Evolutionary conservation across 2,329 filamentous ascomycete genomes (phyloP).

Genomic region (Fusarium brevicatenulatum): DNA sequence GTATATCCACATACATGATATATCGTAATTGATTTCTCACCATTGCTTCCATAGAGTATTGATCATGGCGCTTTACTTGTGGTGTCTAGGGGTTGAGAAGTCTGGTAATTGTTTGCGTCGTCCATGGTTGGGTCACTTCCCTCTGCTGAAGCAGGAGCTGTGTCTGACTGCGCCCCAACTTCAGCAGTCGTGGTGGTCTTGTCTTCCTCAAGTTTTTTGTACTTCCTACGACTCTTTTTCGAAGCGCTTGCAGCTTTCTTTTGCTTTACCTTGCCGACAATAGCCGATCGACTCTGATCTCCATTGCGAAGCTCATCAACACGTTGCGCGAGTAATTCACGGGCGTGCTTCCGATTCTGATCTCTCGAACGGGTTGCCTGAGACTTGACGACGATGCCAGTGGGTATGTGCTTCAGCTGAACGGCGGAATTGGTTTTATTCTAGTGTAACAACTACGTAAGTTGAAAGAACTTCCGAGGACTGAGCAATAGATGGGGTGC

Average conservation of each 20-base stretch:
- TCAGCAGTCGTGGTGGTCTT: slow-evolving; percentile 44
- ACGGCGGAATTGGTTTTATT: slow-evolving; percentile 98
- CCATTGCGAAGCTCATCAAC: slow-evolving; percentile 80
- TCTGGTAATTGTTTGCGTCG: background rate
- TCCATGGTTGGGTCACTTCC: background rate
- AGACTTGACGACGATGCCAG: slow-evolving; percentile 91
- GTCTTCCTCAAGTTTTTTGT: slow-evolving; percentile 68
- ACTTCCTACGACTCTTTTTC: slow-evolving; percentile 88
- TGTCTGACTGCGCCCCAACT: background rate
- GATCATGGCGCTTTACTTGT: background rate
- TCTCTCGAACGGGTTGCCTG: slow-evolving; percentile 88
- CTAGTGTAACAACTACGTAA: slow-evolving; percentile 51
- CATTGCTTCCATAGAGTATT: background rate
- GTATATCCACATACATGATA: background rate
- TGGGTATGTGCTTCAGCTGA: slow-evolving; percentile 89
- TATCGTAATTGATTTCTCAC: background rate
- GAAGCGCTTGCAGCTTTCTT: slow-evolving; percentile 78
- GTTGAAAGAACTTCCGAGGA: background rate
- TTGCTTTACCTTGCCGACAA: slow-evolving; percentile 71
- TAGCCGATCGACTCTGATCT: slow-evolving; percentile 70
- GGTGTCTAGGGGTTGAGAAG: background rate
- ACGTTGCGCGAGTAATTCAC: slow-evolving; percentile 78
- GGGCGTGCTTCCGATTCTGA: slow-evolving; percentile 88
- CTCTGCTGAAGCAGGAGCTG: background rate
- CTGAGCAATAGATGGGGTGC: background rate